Percentiles rank a stretch among this genome's conserved stretches.
Evolutionary conservation across 2,329 filamentous ascomycete genomes (phyloP).

Genomic region (Fulvia fulva): DNA sequence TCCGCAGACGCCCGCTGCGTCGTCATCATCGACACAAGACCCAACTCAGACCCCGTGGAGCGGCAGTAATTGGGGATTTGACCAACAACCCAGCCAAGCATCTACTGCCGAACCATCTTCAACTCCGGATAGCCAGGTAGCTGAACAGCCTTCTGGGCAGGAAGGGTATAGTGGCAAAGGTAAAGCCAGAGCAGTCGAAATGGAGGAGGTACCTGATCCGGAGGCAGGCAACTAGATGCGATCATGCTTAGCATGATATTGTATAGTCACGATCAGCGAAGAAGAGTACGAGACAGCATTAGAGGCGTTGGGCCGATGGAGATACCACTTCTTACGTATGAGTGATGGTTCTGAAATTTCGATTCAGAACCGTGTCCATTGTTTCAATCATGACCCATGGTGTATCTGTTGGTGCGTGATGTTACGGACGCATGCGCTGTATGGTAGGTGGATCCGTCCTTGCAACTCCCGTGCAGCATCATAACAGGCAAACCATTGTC

Average conservation of each 20-base stretch:
- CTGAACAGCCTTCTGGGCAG: constrained; percentile 3
- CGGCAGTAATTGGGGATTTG: constrained; percentile 17
- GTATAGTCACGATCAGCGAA: background rate
- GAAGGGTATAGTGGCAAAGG: constrained; percentile 29
- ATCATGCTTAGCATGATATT: background rate
- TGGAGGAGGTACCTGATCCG: constrained; percentile 37
- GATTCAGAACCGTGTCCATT: too few species aligned
- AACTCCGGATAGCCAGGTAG: background rate
- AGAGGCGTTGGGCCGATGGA: background rate
- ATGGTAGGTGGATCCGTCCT: too few species aligned
- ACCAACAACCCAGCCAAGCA: background rate
- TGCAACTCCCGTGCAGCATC: too few species aligned
- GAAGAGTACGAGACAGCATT: background rate
- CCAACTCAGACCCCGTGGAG: constrained; percentile 3
- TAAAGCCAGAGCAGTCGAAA: constrained; percentile 37
- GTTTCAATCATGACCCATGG: too few species aligned
- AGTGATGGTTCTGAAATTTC: too few species aligned
- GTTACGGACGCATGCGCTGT: too few species aligned
- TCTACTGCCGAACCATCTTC: background rate
- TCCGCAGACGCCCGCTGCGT: background rate
- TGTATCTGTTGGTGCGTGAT: too few species aligned
- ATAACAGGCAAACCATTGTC: too few species aligned
- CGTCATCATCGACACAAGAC: background rate
- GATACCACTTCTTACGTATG: background rate
- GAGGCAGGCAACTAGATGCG: constrained; percentile 11